Conservation (phyloP, 169 alveolate genomes). For the Theileria equi region DNA sequence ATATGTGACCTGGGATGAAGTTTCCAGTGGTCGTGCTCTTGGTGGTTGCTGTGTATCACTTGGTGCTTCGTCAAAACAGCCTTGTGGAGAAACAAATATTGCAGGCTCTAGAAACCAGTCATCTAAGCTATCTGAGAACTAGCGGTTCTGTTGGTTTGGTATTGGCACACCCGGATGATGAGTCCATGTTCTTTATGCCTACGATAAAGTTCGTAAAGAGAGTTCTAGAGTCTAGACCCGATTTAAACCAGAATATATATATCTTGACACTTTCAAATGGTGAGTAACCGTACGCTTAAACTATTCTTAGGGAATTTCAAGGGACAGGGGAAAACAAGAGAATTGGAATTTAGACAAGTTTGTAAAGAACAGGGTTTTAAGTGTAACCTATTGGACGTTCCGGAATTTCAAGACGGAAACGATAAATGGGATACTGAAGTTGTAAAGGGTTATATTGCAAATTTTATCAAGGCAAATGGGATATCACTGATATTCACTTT, state of each 20-base stretch:
- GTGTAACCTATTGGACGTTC: constrained; percentile 38
- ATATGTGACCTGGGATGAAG: background rate
- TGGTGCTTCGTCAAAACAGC: background rate
- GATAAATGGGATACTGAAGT: constrained; percentile 20
- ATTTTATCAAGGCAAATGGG: constrained; percentile 3
- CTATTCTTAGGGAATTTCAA: constrained; percentile 52
- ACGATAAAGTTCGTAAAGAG: constrained; percentile 67
- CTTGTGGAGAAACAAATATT: background rate
- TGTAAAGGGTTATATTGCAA: constrained; percentile 4
- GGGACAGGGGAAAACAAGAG: constrained; percentile 64
- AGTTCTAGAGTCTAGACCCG: background rate
- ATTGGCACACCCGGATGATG: constrained; percentile 93
- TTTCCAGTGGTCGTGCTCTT: background rate
- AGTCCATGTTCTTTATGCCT: constrained; percentile 89
- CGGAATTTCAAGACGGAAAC: constrained; percentile 33
- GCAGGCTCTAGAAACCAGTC: background rate
- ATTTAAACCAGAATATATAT: background rate
- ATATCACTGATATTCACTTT: constrained; percentile 62
- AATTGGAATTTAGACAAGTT: constrained; percentile 39
- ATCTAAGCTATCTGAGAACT: background rate
- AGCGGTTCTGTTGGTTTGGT: constrained; percentile 58
- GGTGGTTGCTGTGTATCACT: background rate
- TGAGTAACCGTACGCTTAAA: constrained; percentile 33
- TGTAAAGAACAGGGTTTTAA: constrained; percentile 31
- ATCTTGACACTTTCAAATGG: constrained; percentile 59